Percentiles rank a stretch among this genome's conserved stretches.
These are phyloP conservation scores for Wallemia hederae DNA, from an alignment of 1,284 basidiomycete species.

Conservation along the genomic window DNA sequence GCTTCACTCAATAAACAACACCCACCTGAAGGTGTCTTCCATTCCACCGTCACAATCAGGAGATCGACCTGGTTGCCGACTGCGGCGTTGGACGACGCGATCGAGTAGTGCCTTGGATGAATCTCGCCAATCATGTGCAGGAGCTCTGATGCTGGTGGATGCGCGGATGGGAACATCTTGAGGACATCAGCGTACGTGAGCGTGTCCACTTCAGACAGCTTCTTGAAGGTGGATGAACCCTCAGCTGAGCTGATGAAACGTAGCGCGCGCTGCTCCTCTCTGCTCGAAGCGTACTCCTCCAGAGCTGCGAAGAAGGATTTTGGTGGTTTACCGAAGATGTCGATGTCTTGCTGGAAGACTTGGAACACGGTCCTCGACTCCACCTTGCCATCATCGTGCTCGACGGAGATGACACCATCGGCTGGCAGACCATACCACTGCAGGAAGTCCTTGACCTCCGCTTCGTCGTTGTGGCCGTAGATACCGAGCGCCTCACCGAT, in stretches of 20 bases:
- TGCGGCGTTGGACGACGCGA: slow-evolving; percentile 75
- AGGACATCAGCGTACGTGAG: slow-evolving; percentile 78
- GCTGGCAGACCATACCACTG: slow-evolving; percentile 69
- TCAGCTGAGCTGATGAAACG: slow-evolving; percentile 83
- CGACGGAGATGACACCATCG: slow-evolving; percentile 50
- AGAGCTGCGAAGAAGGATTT: slow-evolving; percentile 86
- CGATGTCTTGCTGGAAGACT: slow-evolving; percentile 79
- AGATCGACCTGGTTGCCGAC: slow-evolving; percentile 84
- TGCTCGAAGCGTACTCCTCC: slow-evolving; percentile 38
- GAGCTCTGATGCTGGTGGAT: slow-evolving; percentile 45
- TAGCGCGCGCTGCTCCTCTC: slow-evolving; percentile 50
- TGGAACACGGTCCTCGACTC: slow-evolving; percentile 77
- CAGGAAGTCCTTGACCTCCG: slow-evolving; percentile 70
- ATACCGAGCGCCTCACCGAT: slow-evolving; percentile 92
- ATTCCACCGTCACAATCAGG: slow-evolving; percentile 85
- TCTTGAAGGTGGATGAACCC: slow-evolving; percentile 75
- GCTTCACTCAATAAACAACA: slow-evolving; percentile 5
- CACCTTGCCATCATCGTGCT: slow-evolving; percentile 22
- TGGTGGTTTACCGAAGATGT: slow-evolving; percentile 80
- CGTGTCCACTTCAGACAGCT: slow-evolving; percentile 76
- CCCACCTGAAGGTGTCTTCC: slow-evolving; percentile 56
- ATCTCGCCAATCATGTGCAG: slow-evolving; percentile 49
- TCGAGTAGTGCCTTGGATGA: slow-evolving; percentile 93
- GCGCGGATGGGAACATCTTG: slow-evolving; percentile 45
- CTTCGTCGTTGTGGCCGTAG: slow-evolving; percentile 87